phyloP scores from a whole-genome alignment of 768 basidiomycete species.

The Boletus barrowsii region DNA sequence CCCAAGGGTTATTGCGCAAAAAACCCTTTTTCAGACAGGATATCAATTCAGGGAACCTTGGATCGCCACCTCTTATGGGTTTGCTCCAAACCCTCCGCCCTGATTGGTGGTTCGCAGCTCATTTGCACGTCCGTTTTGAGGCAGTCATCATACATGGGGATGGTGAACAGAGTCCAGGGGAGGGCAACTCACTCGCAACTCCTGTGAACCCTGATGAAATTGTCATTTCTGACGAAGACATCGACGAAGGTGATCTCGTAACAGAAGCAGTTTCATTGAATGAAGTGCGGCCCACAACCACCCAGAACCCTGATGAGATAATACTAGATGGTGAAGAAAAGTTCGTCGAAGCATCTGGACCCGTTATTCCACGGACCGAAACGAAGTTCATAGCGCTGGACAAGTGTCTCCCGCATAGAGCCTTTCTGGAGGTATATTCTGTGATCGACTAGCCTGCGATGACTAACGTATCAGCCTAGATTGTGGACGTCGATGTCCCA shows the following conservation, averaged over 20 bases:
- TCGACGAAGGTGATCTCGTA: constrained; percentile 8
- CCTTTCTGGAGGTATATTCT: constrained; percentile 72
- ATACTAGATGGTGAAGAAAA: constrained; percentile 44
- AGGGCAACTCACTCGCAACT: background rate
- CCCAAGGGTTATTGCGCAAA: constrained; percentile 56
- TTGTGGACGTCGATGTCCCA: constrained; percentile 56
- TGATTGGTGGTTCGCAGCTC: constrained; percentile 89
- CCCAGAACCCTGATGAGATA: constrained; percentile 52
- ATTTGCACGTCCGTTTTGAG: constrained; percentile 85
- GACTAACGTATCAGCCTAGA: constrained; percentile 39
- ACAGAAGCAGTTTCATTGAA: constrained; percentile 25
- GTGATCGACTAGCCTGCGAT: background rate
- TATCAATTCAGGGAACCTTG: constrained; percentile 62
- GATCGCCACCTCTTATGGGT: constrained; percentile 83
- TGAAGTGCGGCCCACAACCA: constrained; percentile 32
- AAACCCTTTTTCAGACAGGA: constrained; percentile 80
- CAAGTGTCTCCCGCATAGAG: constrained; percentile 75
- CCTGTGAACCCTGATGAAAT: constrained; percentile 40
- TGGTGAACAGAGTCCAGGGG: background rate
- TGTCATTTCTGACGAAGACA: constrained; percentile 36
- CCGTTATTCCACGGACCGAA: constrained; percentile 22
- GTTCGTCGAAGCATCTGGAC: constrained; percentile 36
- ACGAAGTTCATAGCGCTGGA: constrained; percentile 89
- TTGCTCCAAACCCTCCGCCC: constrained; percentile 72
- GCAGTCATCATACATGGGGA: constrained; percentile 55